phyloP scores from a whole-genome alignment of 768 basidiomycete species.

The Xerocomus spinulosus region DNA sequence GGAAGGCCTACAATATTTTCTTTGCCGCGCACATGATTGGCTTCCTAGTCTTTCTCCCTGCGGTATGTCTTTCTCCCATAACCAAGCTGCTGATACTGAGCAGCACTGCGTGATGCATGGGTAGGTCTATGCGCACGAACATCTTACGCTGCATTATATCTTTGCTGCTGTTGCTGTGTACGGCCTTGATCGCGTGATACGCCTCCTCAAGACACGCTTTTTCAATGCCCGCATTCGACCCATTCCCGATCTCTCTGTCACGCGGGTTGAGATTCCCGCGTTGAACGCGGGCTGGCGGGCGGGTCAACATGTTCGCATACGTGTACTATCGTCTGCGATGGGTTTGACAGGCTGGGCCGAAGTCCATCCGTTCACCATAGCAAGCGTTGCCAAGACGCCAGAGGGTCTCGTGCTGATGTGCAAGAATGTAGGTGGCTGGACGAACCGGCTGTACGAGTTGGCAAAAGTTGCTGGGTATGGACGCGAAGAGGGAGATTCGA shows the following conservation, averaged over 20 bases:
- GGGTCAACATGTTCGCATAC: slow-evolving; percentile 57
- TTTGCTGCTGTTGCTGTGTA: slow-evolving; percentile 38
- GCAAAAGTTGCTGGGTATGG: slow-evolving; percentile 35
- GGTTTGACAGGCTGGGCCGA: slow-evolving; percentile 39
- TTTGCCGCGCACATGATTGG: slow-evolving; percentile 39
- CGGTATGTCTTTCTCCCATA: slow-evolving; percentile 19
- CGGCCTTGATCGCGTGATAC: slow-evolving; percentile 41
- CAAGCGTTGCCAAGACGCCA: slow-evolving; percentile 37
- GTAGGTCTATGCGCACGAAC: slow-evolving; percentile 25
- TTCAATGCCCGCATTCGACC: slow-evolving; percentile 41
- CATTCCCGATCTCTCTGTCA: slow-evolving; percentile 42
- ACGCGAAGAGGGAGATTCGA: slow-evolving; percentile 23
- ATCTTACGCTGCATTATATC: slow-evolving; percentile 37
- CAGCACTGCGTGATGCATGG: background rate
- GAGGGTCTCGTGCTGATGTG: slow-evolving; percentile 47
- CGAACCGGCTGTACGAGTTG: slow-evolving; percentile 38
- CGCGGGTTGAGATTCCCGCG: slow-evolving; percentile 42
- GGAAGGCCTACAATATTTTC: slow-evolving; percentile 43
- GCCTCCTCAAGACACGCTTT: slow-evolving; percentile 45
- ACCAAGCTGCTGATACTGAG: slow-evolving; percentile 11
- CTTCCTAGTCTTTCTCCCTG: slow-evolving; percentile 37
- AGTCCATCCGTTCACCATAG: slow-evolving; percentile 52
- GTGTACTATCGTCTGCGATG: slow-evolving; percentile 39
- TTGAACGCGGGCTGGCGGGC: slow-evolving; percentile 52
- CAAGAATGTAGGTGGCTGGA: slow-evolving; percentile 51